These are phyloP conservation scores for Dalbergia cochinchinensis DNA, from an alignment of 306 rosid genomes.

Conservation along the genomic window DNA sequence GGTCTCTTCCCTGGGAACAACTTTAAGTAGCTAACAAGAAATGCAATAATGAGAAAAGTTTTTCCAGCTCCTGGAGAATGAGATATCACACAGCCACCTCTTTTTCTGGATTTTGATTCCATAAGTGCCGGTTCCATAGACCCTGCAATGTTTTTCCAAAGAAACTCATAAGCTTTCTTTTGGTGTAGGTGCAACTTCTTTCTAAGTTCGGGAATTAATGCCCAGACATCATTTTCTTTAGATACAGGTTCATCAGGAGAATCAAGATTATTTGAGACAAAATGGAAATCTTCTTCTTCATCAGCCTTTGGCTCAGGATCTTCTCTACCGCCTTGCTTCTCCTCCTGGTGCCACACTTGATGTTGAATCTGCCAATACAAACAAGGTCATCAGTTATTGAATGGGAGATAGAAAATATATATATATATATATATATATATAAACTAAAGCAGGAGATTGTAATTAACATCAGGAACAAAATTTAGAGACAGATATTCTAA, in stretches of 20 bases:
- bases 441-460: constrained; percentile 41
- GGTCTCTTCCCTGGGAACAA: constrained; percentile 91
- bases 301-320: constrained; percentile 51
- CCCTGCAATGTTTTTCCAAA: constrained; percentile 88
- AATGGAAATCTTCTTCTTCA: constrained; percentile 58
- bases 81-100: constrained; percentile 93
- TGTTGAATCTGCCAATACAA: constrained; percentile 63
- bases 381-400: constrained; percentile 39
- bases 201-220: constrained; percentile 53
- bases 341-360: constrained; percentile 60
- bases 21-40: constrained; percentile 89
- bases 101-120: constrained; percentile 59
- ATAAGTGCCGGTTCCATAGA: constrained; percentile 67
- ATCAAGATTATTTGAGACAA: constrained; percentile 37
- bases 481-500: constrained; percentile 21
- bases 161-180: constrained; percentile 88
- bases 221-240: constrained; percentile 79
- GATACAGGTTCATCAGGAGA: constrained; percentile 54
- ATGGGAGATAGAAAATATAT: not conserved
- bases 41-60: constrained; percentile 91
- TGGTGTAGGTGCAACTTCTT: constrained; percentile 73
- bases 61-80: constrained; percentile 98
- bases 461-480: constrained; percentile 58
- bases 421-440: constrained; percentile 8
- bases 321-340: constrained; percentile 55